phyloP scores from a whole-genome alignment of 116 monocot genomes.

The Thalassia testudinum region DNA sequence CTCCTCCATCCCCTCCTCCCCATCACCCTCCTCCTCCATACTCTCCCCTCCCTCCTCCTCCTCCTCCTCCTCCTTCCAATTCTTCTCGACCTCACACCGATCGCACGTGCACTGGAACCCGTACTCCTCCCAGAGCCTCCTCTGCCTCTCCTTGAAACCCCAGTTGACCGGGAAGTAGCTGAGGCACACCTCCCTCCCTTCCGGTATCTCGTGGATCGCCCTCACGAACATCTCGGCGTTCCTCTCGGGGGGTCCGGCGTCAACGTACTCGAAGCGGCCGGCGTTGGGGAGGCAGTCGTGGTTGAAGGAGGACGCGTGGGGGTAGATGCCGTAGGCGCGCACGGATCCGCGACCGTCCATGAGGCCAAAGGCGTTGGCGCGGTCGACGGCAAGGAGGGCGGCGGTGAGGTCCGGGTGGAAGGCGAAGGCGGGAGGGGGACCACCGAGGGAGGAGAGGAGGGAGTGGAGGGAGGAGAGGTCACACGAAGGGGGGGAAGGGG shows the following conservation, averaged over 20 bases:
- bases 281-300: slow-evolving; percentile 93
- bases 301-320: slow-evolving; percentile 57
- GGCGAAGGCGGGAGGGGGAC: background rate
- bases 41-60: slow-evolving; percentile 4
- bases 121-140: slow-evolving; percentile 55
- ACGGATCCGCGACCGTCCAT: slow-evolving; percentile 7
- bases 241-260: slow-evolving; percentile 11
- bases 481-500: background rate
- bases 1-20: background rate
- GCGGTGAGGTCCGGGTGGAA: slow-evolving; percentile 12
- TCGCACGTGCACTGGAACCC: slow-evolving; percentile 77
- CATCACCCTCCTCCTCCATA: slow-evolving; percentile 9
- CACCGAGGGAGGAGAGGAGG: slow-evolving; percentile 3
- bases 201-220: slow-evolving; percentile 63
- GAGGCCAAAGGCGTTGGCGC: slow-evolving; percentile 15
- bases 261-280: slow-evolving; percentile 79
- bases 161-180: slow-evolving; percentile 84
- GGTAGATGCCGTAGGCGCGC: slow-evolving; percentile 60
- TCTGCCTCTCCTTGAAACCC: slow-evolving; percentile 61
- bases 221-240: slow-evolving; percentile 48
- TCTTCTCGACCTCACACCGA: slow-evolving; percentile 64
- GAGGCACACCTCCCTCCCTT: slow-evolving; percentile 78
- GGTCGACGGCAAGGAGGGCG: slow-evolving; percentile 12
- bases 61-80: slow-evolving; percentile 57
- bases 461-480: slow-evolving; percentile 1